Evolutionary conservation across 306 rosid genomes (phyloP).

Genomic region (Argentina anserina): DNA sequence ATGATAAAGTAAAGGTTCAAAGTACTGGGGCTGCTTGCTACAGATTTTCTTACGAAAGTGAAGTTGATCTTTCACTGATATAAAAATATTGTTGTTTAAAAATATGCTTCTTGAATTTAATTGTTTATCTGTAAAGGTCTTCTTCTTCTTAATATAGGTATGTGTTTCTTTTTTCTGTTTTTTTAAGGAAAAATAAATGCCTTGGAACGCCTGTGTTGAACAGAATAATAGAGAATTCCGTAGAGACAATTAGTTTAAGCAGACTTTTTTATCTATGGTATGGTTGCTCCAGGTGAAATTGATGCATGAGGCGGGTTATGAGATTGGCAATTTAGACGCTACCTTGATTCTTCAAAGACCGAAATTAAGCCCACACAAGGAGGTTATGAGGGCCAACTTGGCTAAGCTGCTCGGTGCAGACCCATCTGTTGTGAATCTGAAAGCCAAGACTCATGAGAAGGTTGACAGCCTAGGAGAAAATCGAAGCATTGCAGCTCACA

Average conservation of each 20-base stretch:
- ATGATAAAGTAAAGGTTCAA: neutral
- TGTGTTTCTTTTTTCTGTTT: neutral
- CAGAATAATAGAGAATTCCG: neutral
- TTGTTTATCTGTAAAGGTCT: neutral
- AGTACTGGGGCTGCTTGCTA: neutral
- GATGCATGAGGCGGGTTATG: constrained; percentile 92
- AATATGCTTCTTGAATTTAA: neutral
- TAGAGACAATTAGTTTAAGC: neutral
- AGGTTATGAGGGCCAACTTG: constrained; percentile 75
- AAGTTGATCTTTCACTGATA: neutral
- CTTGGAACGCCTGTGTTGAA: neutral
- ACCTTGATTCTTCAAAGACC: constrained; percentile 95
- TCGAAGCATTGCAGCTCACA: constrained; percentile 95
- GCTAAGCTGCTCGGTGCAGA: constrained; percentile 87
- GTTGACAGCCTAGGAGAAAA: constrained; percentile 97
- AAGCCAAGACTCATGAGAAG: constrained; percentile 96
- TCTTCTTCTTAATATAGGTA: neutral
- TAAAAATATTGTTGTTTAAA: neutral
- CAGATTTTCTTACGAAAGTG: neutral
- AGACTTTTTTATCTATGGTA: constrained; percentile 11
- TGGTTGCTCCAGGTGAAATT: constrained; percentile 65
- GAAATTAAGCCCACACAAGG: constrained; percentile 94
- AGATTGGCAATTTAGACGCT: constrained; percentile 84
- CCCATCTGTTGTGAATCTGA: constrained; percentile 78
- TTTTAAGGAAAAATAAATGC: neutral